These are phyloP conservation scores for Pterocarpus santalinus DNA, from an alignment of 306 rosid genomes.

Conservation along the genomic window DNA sequence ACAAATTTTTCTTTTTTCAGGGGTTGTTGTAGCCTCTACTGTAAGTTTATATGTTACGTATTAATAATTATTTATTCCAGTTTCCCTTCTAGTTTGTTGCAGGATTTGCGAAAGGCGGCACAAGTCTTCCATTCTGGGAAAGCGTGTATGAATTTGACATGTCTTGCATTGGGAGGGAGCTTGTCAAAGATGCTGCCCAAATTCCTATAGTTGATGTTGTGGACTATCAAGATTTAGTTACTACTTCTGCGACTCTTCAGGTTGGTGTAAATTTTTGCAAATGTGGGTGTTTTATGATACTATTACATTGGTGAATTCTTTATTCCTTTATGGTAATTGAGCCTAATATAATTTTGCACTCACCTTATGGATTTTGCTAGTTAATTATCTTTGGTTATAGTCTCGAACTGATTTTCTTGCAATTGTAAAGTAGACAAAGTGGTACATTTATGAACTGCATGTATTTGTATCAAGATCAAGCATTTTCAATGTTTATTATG, in stretches of 20 bases:
- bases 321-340: constrained; percentile 16
- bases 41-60: not conserved
- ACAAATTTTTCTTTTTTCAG: not conserved
- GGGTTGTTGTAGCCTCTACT: not conserved
- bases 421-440: not conserved
- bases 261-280: constrained; percentile 55
- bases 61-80: constrained; percentile 29
- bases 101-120: constrained; percentile 92
- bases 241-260: constrained; percentile 75
- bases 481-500: not conserved
- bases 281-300: constrained; percentile 3
- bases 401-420: constrained; percentile 1
- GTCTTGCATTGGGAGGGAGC: constrained; percentile 89
- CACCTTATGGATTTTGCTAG: constrained; percentile 20
- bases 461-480: not conserved
- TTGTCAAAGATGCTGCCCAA: constrained; percentile 71
- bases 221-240: constrained; percentile 77
- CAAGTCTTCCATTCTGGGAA: constrained; percentile 97
- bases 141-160: constrained; percentile 79
- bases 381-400: constrained; percentile 13
- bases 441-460: constrained; percentile 9
- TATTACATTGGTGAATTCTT: not conserved
- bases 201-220: constrained; percentile 85
- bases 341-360: not conserved
- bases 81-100: constrained; percentile 78